Evolutionary conservation across 1,139 yeast genomes (phyloP).

Genomic region (Zygotorulaspora mrakii): DNA sequence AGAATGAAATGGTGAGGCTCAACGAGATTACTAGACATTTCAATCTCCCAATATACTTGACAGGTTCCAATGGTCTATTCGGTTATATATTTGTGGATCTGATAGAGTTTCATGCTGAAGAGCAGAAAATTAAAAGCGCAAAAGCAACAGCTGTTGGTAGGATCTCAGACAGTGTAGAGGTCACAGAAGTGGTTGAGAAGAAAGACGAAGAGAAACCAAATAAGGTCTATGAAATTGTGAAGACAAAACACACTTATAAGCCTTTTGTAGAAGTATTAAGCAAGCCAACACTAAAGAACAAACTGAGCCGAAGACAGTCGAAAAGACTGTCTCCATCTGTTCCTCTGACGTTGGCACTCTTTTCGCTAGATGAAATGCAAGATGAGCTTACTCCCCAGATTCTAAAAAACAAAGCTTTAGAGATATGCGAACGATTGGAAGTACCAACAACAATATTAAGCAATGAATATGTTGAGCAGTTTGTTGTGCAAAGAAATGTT

Average conservation of each 20-base stretch:
- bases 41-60: constrained; percentile 61
- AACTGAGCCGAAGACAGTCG: constrained; percentile 52
- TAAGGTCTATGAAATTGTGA: constrained; percentile 47
- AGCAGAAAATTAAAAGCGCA: constrained; percentile 51
- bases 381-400: constrained; percentile 23
- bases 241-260: constrained; percentile 53
- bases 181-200: constrained; percentile 45
- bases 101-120: constrained; percentile 50
- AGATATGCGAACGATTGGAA: constrained; percentile 42
- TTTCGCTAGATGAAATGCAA: constrained; percentile 34
- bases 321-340: constrained; percentile 56
- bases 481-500: constrained; percentile 53
- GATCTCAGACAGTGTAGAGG: constrained; percentile 47
- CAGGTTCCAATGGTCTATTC: constrained; percentile 73
- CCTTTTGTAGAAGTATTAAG: constrained; percentile 41
- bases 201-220: constrained; percentile 42
- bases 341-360: constrained; percentile 57
- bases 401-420: constrained; percentile 33
- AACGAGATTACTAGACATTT: constrained; percentile 54
- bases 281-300: constrained; percentile 41
- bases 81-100: constrained; percentile 82
- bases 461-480: constrained; percentile 40
- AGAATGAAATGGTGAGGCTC: constrained; percentile 41
- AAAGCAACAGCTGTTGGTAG: constrained; percentile 46
- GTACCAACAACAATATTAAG: constrained; percentile 41